phyloP scores from a whole-genome alignment of 352 stramenopile species.

The Globisporangium lucens region DNA sequence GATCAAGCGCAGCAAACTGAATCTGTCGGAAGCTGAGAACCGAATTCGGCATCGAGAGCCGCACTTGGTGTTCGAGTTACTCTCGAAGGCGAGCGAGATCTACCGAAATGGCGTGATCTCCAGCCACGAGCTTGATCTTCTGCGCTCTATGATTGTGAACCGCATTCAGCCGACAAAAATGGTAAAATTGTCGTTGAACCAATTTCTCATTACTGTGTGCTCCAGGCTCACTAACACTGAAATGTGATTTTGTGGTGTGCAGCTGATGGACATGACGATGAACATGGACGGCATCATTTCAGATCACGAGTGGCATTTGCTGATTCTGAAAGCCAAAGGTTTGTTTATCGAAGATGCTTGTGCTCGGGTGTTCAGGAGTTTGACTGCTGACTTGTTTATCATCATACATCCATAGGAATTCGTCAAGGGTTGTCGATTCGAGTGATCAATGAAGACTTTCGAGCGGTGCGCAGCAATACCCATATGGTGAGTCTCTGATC shows the following conservation, averaged over 20 bases:
- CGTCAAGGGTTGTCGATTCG: conserved; percentile 77
- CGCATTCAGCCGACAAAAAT: conserved; percentile 83
- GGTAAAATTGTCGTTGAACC: conserved; percentile 26
- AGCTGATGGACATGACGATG: conserved; percentile 83
- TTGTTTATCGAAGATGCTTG: conserved; percentile 1
- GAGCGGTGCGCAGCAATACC: conserved; percentile 40
- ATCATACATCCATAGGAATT: conserved; percentile 36
- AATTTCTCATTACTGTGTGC: no score
- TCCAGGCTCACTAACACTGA: no score
- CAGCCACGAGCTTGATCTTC: conserved; percentile 68
- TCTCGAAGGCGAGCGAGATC: conserved; percentile 82
- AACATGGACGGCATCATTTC: conserved; percentile 85
- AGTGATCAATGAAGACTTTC: conserved; percentile 66
- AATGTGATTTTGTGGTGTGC: background rate
- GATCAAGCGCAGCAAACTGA: conserved; percentile 79
- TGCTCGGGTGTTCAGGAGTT: background rate
- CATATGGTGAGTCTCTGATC: conserved; percentile 56
- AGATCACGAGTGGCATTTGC: conserved; percentile 82
- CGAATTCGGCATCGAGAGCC: conserved; percentile 80
- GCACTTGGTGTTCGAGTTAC: conserved; percentile 76
- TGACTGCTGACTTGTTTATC: background rate
- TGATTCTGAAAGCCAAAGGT: conserved; percentile 84
- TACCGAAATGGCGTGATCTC: conserved; percentile 81
- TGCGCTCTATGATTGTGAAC: conserved; percentile 75
- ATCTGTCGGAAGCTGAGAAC: conserved; percentile 77